Evolutionary conservation across 352 stramenopile genomes (phyloP), one percentile per base, ranked within the genome.

Genomic region (Phytophthora cryptogea): DNA sequence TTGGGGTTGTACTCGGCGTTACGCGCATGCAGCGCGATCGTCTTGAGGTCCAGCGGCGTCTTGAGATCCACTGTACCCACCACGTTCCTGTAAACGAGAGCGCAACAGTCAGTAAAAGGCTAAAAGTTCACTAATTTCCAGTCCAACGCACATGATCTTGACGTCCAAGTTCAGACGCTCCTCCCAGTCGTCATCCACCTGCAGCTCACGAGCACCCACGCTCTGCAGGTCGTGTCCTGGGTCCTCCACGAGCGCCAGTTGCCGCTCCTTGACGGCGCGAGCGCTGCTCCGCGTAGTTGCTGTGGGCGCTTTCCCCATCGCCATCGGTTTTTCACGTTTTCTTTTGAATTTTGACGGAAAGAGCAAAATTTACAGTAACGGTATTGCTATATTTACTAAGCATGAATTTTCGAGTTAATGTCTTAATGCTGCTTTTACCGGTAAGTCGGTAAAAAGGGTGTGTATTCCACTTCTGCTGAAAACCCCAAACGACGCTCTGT

Each of bases 1-100:
- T 97, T 97, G 9, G 98, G 97, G 76, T 99, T 99, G 76, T 99
- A 99, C 79, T 99, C 98, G 6, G 97, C 98, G 63, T 99, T 99
- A 14, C 97, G 90, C 41, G 96, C 96, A 58, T 98, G 94, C 17
- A 98, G 72, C 32, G 97, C 95, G 56, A 99, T 99, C 43, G 91
- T 97, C 74, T 98, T 98, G 20, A 99, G 84, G 68, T 99, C 96
- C 16, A 99, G 76, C 30, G 80, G 83, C 28, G 92, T 95, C 50
- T 97, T 95, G 11, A 99, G 70, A 70, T 99, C 97, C 33, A 98
- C 93, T 0, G 93, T 98, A 4, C 89, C 85, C n/a, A 98, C 93
- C 26, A 98, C 82, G 56, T 98, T 99, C 76, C 89, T 96, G 62
- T 30, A 51, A 8, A 27, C 30, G 35, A 11, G 32, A 23, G 20